These are phyloP conservation scores for Viola pubescens DNA, from an alignment of 441 rosid genomes.

Conservation along the genomic window DNA sequence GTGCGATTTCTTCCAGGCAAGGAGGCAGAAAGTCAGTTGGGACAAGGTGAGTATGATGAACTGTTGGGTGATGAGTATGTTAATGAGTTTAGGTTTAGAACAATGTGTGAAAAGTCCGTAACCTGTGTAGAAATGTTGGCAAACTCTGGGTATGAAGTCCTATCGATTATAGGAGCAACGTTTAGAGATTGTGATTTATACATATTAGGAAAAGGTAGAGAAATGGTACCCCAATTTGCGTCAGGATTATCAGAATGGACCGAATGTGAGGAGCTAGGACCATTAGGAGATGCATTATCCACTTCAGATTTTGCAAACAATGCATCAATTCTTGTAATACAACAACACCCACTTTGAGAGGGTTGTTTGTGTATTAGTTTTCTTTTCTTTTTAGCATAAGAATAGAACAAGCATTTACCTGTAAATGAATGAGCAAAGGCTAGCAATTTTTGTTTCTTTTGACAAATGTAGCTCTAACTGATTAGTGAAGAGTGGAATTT, in stretches of 20 bases:
- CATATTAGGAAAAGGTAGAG: constrained; percentile 18
- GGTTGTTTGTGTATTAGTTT: too few relatives aligned
- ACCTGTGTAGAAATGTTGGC: constrained; percentile 23
- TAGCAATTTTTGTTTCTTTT: too few relatives aligned
- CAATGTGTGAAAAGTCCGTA: constrained; percentile 23
- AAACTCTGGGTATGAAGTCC: constrained; percentile 11
- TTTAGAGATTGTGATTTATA: constrained; percentile 18
- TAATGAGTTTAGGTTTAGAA: constrained; percentile 30
- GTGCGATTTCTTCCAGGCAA: constrained; percentile 30
- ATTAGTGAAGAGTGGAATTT: too few relatives aligned
- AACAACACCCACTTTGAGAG: constrained; percentile 7
- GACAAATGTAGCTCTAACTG: too few relatives aligned
- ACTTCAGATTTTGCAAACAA: constrained; percentile 15
- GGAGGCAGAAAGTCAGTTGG: neutral
- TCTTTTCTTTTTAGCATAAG: too few relatives aligned
- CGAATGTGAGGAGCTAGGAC: constrained; percentile 21
- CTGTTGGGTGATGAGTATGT: constrained; percentile 29
- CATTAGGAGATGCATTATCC: constrained; percentile 22
- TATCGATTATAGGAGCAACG: constrained; percentile 13
- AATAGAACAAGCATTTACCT: too few relatives aligned
- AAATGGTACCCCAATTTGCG: constrained; percentile 9
- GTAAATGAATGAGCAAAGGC: too few relatives aligned
- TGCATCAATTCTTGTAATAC: constrained; percentile 22
- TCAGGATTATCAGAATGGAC: constrained; percentile 24
- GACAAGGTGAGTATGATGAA: constrained; percentile 1